Percentiles rank a stretch among this genome's conserved stretches.
Conservation (phyloP, 2,329 filamentous ascomycete genomes). For the Ceratocystis destructans region DNA sequence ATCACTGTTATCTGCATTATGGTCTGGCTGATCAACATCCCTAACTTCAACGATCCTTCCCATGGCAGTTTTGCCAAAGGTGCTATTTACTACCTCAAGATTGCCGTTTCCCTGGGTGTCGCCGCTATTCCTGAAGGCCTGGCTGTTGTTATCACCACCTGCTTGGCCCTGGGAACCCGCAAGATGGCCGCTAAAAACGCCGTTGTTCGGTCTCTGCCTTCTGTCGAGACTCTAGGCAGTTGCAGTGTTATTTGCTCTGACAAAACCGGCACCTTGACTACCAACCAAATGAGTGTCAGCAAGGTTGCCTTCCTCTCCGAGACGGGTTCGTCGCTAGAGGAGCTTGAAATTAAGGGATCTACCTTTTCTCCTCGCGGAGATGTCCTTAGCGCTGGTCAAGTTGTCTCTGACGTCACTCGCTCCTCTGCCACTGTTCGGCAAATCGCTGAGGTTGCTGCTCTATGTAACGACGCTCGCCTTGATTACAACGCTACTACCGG, state of each 20-base stretch:
- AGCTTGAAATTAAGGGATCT: conserved; percentile 81
- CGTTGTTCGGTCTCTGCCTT: conserved; percentile 88
- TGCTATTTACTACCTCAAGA: conserved; percentile 98
- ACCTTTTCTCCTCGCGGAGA: conserved; percentile 77
- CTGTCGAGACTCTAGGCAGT: conserved; percentile 93
- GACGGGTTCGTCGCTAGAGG: conserved; percentile 59
- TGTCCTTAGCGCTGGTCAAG: conserved; percentile 54
- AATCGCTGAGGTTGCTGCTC: conserved; percentile 55
- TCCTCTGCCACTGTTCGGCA: conserved; percentile 66
- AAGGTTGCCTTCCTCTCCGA: conserved; percentile 76
- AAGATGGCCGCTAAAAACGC: conserved; percentile 99
- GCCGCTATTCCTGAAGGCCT: conserved; percentile 95
- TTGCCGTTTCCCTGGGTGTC: conserved; percentile 93
- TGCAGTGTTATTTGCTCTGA: conserved; percentile 99
- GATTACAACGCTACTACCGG: conserved; percentile 65
- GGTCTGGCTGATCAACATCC: conserved; percentile 97
- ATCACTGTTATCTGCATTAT: conserved; percentile 93
- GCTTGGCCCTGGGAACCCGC: conserved; percentile 83
- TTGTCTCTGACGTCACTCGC: conserved; percentile 52
- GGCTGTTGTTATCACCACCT: conserved; percentile 97
- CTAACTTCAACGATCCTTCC: conserved; percentile 87
- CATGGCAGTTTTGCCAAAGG: conserved; percentile 93
- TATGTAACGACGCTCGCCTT: conserved; percentile 82
- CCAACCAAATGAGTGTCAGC: conserved; percentile 98
- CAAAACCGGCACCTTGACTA: conserved; percentile 96